Percentiles rank a stretch among this genome's conserved stretches.
phyloP scores from a whole-genome alignment of 163 green algal genomes.

The Chlamydomonas reinhardtii region DNA sequence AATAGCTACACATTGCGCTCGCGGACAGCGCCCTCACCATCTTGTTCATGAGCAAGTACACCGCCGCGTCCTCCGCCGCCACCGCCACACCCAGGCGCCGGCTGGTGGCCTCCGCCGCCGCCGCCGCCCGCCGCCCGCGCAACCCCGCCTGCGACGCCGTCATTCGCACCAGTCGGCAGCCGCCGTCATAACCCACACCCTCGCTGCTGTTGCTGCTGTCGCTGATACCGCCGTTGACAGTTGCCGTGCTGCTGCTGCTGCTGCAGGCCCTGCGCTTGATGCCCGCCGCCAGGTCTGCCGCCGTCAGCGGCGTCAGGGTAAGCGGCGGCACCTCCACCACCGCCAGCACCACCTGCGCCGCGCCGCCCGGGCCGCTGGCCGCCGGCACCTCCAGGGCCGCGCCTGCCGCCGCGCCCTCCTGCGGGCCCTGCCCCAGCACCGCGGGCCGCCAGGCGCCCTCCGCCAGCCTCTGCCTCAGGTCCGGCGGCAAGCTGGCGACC shows the following conservation, averaged over 20 bases:
- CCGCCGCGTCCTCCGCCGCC: no score
- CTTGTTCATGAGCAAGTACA: background rate
- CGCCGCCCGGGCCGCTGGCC: no score
- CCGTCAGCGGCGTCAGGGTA: background rate
- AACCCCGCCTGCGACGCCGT: background rate
- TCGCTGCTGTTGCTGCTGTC: background rate
- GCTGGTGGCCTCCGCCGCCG: no score
- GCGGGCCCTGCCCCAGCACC: background rate
- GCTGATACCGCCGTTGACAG: no score
- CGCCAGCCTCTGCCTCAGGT: no score
- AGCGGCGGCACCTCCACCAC: conserved; percentile 21
- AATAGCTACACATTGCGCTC: no score
- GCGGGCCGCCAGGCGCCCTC: no score
- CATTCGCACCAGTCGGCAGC: background rate
- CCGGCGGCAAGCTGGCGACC: background rate
- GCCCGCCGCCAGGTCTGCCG: background rate
- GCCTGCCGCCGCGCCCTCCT: background rate
- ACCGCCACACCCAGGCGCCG: no score
- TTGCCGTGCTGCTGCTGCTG: background rate
- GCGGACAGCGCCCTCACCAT: background rate
- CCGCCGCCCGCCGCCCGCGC: no score
- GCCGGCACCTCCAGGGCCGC: no score
- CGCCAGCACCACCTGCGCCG: background rate
- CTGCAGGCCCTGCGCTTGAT: background rate
- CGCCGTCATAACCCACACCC: background rate